Percentiles rank a stretch among this genome's conserved stretches.
Evolutionary conservation across 2,329 filamentous ascomycete species (phyloP).

Genomic region (Magnaporthiopsis rhizophila): DNA sequence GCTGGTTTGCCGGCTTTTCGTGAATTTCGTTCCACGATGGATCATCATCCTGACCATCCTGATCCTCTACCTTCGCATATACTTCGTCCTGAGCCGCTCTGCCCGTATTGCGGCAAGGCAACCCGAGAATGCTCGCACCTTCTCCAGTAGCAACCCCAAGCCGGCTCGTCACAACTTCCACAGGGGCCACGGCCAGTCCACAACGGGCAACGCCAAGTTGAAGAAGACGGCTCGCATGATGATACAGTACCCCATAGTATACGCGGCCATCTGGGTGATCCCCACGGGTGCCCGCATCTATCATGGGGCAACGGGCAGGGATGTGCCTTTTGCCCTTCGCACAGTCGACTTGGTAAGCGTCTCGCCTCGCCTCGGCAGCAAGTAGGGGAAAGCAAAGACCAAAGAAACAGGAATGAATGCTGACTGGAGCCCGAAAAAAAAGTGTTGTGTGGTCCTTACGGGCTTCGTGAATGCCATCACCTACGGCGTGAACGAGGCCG

Average conservation of each 20-base stretch:
- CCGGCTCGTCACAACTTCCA: too few species aligned
- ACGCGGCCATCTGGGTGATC: constrained; percentile 32
- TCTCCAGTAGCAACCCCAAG: too few species aligned
- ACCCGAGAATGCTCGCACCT: too few species aligned
- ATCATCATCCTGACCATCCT: constrained; percentile 30
- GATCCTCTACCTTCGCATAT: constrained; percentile 28
- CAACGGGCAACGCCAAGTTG: constrained; percentile 5
- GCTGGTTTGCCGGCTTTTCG: constrained; percentile 32
- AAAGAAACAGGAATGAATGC: background rate
- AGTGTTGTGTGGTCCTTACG: constrained; percentile 29
- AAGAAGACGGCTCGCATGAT: constrained; percentile 30
- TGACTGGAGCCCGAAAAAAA: background rate
- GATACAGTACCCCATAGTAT: constrained; percentile 32
- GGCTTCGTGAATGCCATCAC: constrained; percentile 32
- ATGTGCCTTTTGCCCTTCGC: constrained; percentile 27
- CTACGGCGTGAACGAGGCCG: constrained; percentile 22
- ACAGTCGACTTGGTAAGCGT: constrained; percentile 24
- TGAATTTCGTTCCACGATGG: constrained; percentile 35
- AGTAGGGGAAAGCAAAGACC: background rate
- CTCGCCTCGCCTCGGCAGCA: background rate
- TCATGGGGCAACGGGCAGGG: constrained; percentile 23
- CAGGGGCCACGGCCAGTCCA: too few species aligned
- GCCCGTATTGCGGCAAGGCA: too few species aligned
- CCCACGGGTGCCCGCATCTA: constrained; percentile 32
- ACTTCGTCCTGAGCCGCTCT: constrained; percentile 23